phyloP scores from a whole-genome alignment of 2,329 filamentous ascomycete species.

The Aspergillus chevalieri region DNA sequence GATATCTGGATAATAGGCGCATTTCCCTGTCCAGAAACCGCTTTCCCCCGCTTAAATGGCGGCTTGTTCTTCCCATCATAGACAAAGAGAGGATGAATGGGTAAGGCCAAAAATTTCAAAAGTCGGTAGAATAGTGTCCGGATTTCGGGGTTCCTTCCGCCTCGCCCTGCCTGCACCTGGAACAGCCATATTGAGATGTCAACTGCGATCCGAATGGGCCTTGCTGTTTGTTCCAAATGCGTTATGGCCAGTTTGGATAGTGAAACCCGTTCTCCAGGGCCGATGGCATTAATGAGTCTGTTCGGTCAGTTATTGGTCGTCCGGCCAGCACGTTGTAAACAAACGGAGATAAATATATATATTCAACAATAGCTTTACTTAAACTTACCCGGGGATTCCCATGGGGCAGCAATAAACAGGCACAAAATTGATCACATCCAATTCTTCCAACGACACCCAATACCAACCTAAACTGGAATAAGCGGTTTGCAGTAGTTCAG shows the following conservation, averaged over 20 bases:
- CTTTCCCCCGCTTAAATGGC: constrained; percentile 80
- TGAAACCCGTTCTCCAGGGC: constrained; percentile 69
- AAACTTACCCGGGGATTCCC: constrained; percentile 42
- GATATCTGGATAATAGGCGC: constrained; percentile 65
- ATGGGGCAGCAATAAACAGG: constrained; percentile 18
- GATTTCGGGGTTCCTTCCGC: constrained; percentile 82
- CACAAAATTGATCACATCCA: background rate
- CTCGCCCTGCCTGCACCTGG: constrained; percentile 77
- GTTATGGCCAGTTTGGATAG: constrained; percentile 76
- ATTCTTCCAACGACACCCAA: constrained; percentile 4
- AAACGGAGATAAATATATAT: constrained; percentile 6
- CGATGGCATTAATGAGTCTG: constrained; percentile 88
- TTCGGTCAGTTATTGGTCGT: constrained; percentile 10
- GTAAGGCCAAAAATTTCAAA: constrained; percentile 65
- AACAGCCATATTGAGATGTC: constrained; percentile 98
- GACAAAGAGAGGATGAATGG: constrained; percentile 82
- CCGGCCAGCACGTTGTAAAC: constrained; percentile 5
- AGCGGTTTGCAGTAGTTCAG: background rate
- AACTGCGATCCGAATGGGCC: constrained; percentile 79
- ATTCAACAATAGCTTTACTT: background rate
- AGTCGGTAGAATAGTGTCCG: constrained; percentile 91
- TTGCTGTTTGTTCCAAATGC: constrained; percentile 62
- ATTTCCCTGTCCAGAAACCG: constrained; percentile 45
- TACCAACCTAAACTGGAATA: background rate
- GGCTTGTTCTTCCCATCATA: constrained; percentile 86